phyloP scores from a whole-genome alignment of 441 rosid genomes.

The Melastoma candidum region DNA sequence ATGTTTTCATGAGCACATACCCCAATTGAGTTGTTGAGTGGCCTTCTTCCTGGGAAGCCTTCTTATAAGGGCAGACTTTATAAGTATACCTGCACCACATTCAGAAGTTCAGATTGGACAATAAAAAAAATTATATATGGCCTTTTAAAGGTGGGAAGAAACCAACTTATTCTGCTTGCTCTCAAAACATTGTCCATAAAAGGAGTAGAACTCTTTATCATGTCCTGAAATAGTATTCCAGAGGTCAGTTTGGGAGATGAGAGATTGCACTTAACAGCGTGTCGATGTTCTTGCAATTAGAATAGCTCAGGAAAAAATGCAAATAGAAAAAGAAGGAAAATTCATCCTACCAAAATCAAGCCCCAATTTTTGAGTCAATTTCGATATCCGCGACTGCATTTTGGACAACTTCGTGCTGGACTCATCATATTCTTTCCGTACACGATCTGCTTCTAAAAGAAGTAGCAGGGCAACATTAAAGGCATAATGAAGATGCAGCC shows the following conservation, averaged over 20 bases:
- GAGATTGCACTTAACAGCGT: too few species aligned
- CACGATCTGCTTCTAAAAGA: conserved; percentile 53
- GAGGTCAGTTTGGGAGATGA: too few species aligned
- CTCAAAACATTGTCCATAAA: conserved; percentile 76
- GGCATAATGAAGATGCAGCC: too few species aligned
- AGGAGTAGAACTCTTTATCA: conserved; percentile 92
- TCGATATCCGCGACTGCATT: conserved; percentile 82
- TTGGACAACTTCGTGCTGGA: conserved; percentile 69
- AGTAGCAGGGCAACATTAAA: background rate
- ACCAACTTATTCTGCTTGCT: conserved; percentile 75
- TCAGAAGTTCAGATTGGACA: background rate
- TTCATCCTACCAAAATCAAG: conserved; percentile 74
- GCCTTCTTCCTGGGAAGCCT: conserved; percentile 84
- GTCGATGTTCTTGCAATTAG: background rate
- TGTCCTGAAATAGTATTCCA: conserved; percentile 38
- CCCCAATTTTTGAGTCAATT: conserved; percentile 65
- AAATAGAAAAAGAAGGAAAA: background rate
- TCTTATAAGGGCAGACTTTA: conserved; percentile 86
- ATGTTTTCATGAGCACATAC: conserved; percentile 28
- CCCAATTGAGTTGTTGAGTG: conserved; percentile 60
- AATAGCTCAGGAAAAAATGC: background rate
- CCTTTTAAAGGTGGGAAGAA: background rate
- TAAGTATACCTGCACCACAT: conserved; percentile 60
- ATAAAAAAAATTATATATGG: background rate
- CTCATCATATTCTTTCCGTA: conserved; percentile 87